Conservation (phyloP, 495 filamentous ascomycete species). For the Aspergillus sclerotiicarbonarius region DNA sequence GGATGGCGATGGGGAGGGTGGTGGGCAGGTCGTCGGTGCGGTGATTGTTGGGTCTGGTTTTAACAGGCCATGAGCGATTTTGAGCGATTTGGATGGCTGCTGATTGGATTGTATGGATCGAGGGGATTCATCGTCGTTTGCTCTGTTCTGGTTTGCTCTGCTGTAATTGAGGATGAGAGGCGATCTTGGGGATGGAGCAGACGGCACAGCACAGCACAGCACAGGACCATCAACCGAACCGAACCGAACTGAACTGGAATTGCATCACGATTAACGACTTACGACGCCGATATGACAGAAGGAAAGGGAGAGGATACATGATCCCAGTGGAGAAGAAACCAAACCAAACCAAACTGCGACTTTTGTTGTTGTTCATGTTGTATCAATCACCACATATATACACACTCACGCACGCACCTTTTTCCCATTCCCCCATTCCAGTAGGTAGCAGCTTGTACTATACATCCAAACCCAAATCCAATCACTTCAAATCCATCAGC, state of each 20-base stretch:
- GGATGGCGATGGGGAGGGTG: no score
- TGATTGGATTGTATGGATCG: no score
- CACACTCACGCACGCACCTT: background rate
- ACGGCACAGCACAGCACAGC: background rate
- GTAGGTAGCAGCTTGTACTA: background rate
- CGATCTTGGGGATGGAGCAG: background rate
- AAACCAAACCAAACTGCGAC: background rate
- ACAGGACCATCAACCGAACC: no score
- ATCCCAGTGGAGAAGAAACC: background rate
- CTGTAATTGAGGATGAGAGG: no score
- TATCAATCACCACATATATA: constrained; percentile 3
- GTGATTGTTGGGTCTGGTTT: background rate
- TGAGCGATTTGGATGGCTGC: no score
- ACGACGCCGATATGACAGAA: background rate
- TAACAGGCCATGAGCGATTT: no score
- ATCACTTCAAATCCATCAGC: constrained; percentile 22
- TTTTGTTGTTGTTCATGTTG: background rate
- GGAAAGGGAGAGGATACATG: background rate
- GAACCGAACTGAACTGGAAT: background rate
- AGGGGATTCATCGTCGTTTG: no score
- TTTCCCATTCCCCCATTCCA: background rate
- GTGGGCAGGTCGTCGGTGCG: background rate
- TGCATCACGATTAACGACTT: background rate
- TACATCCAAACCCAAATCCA: background rate
- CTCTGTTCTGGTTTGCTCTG: no score